Evolutionary conservation across 306 rosid species (phyloP).

Genomic region (Castanospermum australe): DNA sequence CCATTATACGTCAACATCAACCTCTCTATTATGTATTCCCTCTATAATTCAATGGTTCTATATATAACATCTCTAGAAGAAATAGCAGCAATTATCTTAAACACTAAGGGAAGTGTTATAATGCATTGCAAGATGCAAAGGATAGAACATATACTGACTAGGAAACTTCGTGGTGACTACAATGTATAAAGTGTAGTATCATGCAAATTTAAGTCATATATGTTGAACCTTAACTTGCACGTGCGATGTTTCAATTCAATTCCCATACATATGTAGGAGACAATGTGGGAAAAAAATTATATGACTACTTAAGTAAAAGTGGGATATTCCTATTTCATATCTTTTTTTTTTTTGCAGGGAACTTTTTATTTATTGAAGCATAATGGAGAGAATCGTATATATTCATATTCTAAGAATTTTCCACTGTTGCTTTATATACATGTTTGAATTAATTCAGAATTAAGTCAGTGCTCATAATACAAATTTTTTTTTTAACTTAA

Average conservation of each 20-base stretch:
- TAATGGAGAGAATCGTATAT: constrained; percentile 40
- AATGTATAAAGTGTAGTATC: background rate
- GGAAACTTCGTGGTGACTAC: background rate
- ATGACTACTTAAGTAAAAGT: background rate
- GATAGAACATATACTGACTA: background rate
- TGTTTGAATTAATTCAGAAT: background rate
- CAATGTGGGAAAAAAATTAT: constrained; percentile 1
- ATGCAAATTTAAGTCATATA: background rate
- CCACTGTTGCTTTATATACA: background rate
- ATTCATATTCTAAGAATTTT: constrained; percentile 38
- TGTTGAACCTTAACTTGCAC: background rate
- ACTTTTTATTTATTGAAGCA: constrained; percentile 17
- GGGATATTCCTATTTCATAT: constrained; percentile 37
- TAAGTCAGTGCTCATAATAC: background rate
- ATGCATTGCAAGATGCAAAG: background rate
- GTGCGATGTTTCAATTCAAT: constrained; percentile 5
- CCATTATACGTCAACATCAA: background rate
- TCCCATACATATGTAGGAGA: constrained; percentile 15
- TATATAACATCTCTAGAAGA: constrained; percentile 10
- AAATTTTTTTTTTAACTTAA: too few species aligned
- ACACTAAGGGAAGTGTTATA: background rate
- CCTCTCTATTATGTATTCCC: background rate
- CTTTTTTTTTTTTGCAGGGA: background rate
- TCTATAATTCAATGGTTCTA: background rate
- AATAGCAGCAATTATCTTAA: constrained; percentile 7